Evolutionary conservation across 805 yeast genomes (phyloP).

Genomic region (Naumovozyma dairenensis): DNA sequence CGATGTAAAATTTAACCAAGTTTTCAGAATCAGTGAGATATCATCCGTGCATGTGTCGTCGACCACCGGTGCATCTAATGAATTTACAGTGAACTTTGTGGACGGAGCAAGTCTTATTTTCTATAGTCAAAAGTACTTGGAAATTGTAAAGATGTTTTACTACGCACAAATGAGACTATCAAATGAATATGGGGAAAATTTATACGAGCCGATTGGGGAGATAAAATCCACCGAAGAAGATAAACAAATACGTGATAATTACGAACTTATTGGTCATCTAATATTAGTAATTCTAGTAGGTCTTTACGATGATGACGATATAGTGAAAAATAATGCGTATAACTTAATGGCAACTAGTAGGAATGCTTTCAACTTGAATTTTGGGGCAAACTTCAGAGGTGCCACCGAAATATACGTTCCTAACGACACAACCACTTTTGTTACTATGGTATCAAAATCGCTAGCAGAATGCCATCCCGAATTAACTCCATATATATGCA

Average conservation of each 20-base stretch:
- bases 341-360: slow-evolving; percentile 49
- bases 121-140: slow-evolving; percentile 40
- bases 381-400: slow-evolving; percentile 44
- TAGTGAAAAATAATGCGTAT: slow-evolving; percentile 53
- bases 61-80: slow-evolving; percentile 37
- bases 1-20: slow-evolving; percentile 32
- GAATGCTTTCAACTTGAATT: slow-evolving; percentile 43
- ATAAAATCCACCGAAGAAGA: slow-evolving; percentile 4
- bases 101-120: slow-evolving; percentile 30
- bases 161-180: slow-evolving; percentile 47
- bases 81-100: slow-evolving; percentile 35
- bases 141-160: slow-evolving; percentile 57
- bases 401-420: slow-evolving; percentile 58
- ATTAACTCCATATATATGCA: slow-evolving; percentile 45
- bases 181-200: slow-evolving; percentile 24
- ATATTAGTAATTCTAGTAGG: slow-evolving; percentile 59
- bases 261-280: slow-evolving; percentile 44
- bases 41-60: slow-evolving; percentile 31
- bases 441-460: slow-evolving; percentile 43
- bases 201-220: neutral
- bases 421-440: slow-evolving; percentile 49
- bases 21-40: slow-evolving; percentile 34
- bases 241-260: slow-evolving; percentile 20
- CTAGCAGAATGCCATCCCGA: slow-evolving; percentile 46
- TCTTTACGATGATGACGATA: slow-evolving; percentile 44